A percentile compares a stretch with the other conserved stretches of the same genome.
Conservation (phyloP, 2,329 filamentous ascomycete genomes). For the Diaporthe australafricana region DNA sequence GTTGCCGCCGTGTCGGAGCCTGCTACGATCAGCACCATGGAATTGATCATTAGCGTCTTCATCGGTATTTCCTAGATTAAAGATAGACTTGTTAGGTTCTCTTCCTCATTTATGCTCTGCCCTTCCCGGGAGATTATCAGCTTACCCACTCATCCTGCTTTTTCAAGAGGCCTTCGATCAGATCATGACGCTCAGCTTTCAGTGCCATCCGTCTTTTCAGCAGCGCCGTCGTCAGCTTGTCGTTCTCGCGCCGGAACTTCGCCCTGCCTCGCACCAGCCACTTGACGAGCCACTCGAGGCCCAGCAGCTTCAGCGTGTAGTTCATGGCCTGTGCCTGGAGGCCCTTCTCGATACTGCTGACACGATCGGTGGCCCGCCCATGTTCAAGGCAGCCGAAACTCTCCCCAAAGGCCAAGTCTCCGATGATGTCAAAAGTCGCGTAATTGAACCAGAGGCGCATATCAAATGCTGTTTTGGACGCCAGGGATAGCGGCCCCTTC, state of each 20-base stretch:
- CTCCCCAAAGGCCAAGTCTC: conserved; percentile 58
- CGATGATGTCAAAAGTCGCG: conserved; percentile 53
- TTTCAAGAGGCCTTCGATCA: conserved; percentile 42
- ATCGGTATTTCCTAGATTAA: conserved; percentile 36
- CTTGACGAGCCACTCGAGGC: conserved; percentile 28
- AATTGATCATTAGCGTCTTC: conserved; percentile 28
- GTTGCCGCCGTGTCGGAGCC: conserved; percentile 51
- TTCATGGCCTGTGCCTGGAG: conserved; percentile 33
- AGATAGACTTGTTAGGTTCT: not conserved
- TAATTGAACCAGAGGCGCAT: conserved; percentile 48
- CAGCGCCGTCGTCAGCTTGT: conserved; percentile 1
- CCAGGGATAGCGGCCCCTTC: not conserved
- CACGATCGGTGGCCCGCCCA: conserved; percentile 44
- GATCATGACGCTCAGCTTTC: conserved; percentile 40
- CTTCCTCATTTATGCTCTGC: too few species aligned
- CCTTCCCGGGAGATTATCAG: not conserved
- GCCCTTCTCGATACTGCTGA: conserved; percentile 42
- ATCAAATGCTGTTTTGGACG: conserved; percentile 15
- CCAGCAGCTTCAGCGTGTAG: conserved; percentile 33
- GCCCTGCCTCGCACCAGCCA: conserved; percentile 14
- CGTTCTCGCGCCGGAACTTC: not conserved
- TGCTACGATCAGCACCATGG: conserved; percentile 43
- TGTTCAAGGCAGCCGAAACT: conserved; percentile 50
- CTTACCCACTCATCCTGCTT: conserved; percentile 39
- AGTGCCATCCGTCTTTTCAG: conserved; percentile 39